Evolutionary conservation across 1,139 yeast genomes (phyloP).

Genomic region (Candida sanyaensis): DNA sequence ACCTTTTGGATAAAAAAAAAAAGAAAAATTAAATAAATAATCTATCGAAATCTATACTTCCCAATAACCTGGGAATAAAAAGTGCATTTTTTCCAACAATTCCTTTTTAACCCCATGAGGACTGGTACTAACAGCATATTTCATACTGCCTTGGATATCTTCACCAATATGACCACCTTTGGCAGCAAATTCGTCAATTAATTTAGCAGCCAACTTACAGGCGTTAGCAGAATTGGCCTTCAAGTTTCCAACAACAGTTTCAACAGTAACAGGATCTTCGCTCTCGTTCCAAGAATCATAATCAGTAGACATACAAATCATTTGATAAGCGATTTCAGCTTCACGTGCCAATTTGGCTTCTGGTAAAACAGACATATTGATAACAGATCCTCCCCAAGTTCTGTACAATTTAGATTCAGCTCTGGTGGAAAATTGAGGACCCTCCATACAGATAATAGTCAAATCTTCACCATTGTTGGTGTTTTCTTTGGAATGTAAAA

Average conservation of each 20-base stretch:
- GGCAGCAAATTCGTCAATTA: slow-evolving; percentile 66
- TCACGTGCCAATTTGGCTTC: slow-evolving; percentile 96
- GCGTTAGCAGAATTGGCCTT: slow-evolving; percentile 89
- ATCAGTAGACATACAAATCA: slow-evolving; percentile 98
- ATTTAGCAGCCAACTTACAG: slow-evolving; percentile 66
- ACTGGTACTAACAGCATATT: slow-evolving; percentile 77
- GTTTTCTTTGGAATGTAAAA: slow-evolving; percentile 55
- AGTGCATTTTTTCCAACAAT: slow-evolving; percentile 78
- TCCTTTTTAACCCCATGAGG: slow-evolving; percentile 76
- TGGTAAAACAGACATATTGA: slow-evolving; percentile 95
- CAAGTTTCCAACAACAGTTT: slow-evolving; percentile 89
- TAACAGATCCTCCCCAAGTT: slow-evolving; percentile 90
- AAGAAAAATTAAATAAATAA: neutral
- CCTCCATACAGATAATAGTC: slow-evolving; percentile 96
- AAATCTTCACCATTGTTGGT: slow-evolving; percentile 63
- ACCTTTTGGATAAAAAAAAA: neutral
- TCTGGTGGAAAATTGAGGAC: slow-evolving; percentile 96
- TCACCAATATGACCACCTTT: slow-evolving; percentile 61
- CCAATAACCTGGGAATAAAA: slow-evolving; percentile 93
- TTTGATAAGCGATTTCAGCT: slow-evolving; percentile 94
- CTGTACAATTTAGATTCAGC: slow-evolving; percentile 94
- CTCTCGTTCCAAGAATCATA: slow-evolving; percentile 97
- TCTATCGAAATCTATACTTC: slow-evolving; percentile 7
- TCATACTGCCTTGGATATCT: slow-evolving; percentile 74
- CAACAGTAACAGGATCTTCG: slow-evolving; percentile 96